These are phyloP conservation scores for Metschnikowia matae DNA, from an alignment of 805 yeast genomes.

Conservation along the genomic window DNA sequence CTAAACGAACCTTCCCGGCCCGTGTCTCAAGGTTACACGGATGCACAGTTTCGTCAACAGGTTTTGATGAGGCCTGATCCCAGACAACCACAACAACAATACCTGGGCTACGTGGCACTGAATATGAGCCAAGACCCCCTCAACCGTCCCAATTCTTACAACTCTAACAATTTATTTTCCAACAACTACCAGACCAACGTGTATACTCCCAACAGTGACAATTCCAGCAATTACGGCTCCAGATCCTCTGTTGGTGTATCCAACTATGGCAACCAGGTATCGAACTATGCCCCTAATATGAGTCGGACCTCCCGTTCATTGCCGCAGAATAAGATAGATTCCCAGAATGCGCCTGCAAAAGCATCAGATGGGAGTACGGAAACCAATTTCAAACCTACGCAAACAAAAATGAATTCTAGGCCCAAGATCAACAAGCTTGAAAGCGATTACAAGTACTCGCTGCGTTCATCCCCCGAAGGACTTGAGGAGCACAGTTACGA, in stretches of 20 bases:
- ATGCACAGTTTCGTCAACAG: conserved; percentile 3
- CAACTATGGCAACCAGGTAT: not conserved
- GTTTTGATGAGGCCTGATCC: not conserved
- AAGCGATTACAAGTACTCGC: conserved; percentile 9
- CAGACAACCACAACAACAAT: conserved; percentile 2
- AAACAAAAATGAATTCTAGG: conserved; percentile 33
- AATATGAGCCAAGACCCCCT: not conserved
- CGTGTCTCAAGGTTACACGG: conserved; percentile 4
- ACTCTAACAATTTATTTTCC: not conserved
- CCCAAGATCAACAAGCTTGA: conserved; percentile 36
- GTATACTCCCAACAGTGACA: not conserved
- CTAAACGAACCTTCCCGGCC: conserved; percentile 2
- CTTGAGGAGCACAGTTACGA: conserved; percentile 25
- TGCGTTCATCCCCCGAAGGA: conserved; percentile 3
- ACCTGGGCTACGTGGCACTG: not conserved
- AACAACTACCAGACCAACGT: not conserved
- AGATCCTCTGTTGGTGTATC: not conserved
- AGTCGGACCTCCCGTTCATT: not conserved
- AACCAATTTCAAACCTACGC: conserved; percentile 30
- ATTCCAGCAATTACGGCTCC: not conserved
- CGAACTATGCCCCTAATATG: not conserved
- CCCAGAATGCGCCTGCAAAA: not conserved
- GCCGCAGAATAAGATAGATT: not conserved
- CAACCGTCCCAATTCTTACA: not conserved
- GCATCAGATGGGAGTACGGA: not conserved